These are phyloP conservation scores for Metroxylon sagu DNA, from an alignment of 176 grass and related monocot species.

Conservation along the genomic window DNA sequence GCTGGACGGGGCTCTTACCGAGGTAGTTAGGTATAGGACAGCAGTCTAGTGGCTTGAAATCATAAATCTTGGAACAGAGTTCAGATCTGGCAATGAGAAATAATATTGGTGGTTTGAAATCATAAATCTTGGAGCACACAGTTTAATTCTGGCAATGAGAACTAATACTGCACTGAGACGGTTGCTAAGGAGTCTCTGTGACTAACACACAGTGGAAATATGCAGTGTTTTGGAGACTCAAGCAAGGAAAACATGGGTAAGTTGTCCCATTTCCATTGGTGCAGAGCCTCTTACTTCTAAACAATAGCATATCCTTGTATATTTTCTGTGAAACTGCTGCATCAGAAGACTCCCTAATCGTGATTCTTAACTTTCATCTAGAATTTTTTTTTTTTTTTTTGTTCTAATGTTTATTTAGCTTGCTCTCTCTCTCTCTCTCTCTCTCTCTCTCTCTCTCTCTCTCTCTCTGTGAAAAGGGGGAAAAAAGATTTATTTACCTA, in stretches of 20 bases:
- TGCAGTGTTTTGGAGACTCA: conserved; percentile 49
- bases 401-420: no score
- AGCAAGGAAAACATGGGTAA: conserved; percentile 29
- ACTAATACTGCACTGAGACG: conserved; percentile 14
- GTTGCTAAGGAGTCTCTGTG: conserved; percentile 45
- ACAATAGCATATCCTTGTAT: neutral
- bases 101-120: neutral
- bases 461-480: no score
- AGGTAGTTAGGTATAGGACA: conserved; percentile 30
- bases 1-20: conserved; percentile 52
- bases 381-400: no score
- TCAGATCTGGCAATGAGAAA: conserved; percentile 9
- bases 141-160: neutral
- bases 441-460: no score
- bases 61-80: conserved; percentile 6
- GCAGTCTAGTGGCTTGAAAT: conserved; percentile 3
- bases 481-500: no score
- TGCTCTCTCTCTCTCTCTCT: no score
- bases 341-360: no score
- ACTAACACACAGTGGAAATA: conserved; percentile 50
- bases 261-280: conserved; percentile 12
- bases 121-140: conserved; percentile 4
- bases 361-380: no score
- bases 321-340: neutral
- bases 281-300: neutral